Evolutionary conservation across 2,329 filamentous ascomycete species (phyloP), one percentile per base, ranked within the genome.

Genomic region (Diaporthe nobilis): DNA sequence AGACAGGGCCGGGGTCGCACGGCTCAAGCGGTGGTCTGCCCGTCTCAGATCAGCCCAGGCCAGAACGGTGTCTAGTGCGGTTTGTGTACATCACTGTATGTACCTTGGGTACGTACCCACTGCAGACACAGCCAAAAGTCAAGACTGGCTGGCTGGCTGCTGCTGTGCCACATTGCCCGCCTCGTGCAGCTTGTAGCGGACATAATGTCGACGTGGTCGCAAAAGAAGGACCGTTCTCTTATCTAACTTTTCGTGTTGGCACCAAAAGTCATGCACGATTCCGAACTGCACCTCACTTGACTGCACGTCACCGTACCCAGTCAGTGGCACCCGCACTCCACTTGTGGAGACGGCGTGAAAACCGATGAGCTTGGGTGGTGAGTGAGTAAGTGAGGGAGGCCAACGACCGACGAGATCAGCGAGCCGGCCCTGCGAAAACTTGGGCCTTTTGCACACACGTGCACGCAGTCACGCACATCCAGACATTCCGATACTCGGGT

Each of bases 301-400:
- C 65, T 70, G 65, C 65, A 70, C 65, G 65, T 70, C 65, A 70
- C 65, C 65, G 65, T 34, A 70, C 65, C 65, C 47, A 39, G 65
- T 28, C 65, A 42, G 65, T 70, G 47, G 65, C 49, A 70, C 65
- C 31, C 65, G 65, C 37, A 53, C 65, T 22, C 65, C 65, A 55
- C 65, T 20, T 39, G 65, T 53, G 65, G 65, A 31, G 47, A 31
- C n/a, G 15, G 4, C 49, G 49, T 70, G 65, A 68, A 68, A 68
- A 55, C 49, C 31, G 31, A 70, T 42, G 65, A 70, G 49, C 49
- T 20, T 37, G 63, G 15, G 61, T 51, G 60, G 61, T 51, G 60
- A 63, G 3, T 22, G 25, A 65, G 25, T 44, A n/a, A 28, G 13
- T n/a, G 42, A 67, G 34, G 25, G 60, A 47, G 65, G 65, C 47